Base-by-base conservation (phyloP, 2,329 filamentous ascomycete species). In the Fusarium redolens region DNA sequence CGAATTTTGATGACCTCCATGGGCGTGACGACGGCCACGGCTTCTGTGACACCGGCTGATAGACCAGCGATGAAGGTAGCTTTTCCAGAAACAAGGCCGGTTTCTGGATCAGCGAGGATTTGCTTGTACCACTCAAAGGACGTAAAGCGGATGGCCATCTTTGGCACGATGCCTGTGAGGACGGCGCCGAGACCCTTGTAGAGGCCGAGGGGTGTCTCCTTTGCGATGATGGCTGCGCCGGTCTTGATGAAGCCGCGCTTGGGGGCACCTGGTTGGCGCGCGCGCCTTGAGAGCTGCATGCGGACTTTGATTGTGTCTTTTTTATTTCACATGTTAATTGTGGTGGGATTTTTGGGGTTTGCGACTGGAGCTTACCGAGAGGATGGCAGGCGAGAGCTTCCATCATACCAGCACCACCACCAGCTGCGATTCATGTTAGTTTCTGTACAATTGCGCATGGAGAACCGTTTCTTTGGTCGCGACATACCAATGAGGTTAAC, bases 1-100 rank as follows among this genome's bases (percentile, higher is more conserved):
- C 96, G 93, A 81, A 99, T 99, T 89, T 99, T 99, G 84, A 99
- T 91, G 70, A 99, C 96, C 86, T 99, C 96, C 96, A 99, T 99
- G 10, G 96, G 96, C 35, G 95, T 98, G 63, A 99, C 96, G 57
- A 99, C 94, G 54, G 93, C 92, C 48, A 99, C 96, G 73, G 96
- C 96, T 88, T 99, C 96, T 25, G 96, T 98, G 22, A 99, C 91
- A 83, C 96, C 96, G 31, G 96, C 96, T 30, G 93, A 90, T 50
- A 99, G 91, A 80, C 96, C 96, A 77, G 96, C 94, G 10, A 87
- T 3, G 78, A 90, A 89, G 47, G 94, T 98, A 30, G 89, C 89
- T 75, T 88, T 87, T 52, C 93, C 92, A 35, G 89, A 90, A 52
- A 97, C 88, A 35, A 81, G 79, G 47, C 94, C 93, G 5, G 91